Conservation (phyloP, 139 green algal genomes). For the Chlamydomonas incerta region DNA sequence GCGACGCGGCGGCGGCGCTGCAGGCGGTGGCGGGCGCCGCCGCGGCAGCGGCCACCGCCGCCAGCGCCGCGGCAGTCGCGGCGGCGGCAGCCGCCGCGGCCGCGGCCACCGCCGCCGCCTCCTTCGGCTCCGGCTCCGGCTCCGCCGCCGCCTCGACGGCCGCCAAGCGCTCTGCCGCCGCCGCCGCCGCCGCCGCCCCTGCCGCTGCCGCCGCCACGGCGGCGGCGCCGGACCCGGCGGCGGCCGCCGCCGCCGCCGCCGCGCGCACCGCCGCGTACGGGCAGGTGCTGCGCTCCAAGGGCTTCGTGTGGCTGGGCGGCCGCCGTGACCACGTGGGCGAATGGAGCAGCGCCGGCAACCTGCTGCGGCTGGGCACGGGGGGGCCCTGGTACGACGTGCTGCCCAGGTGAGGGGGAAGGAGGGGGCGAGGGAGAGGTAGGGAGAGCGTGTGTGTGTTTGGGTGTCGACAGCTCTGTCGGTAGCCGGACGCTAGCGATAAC, state of each 20-base stretch:
- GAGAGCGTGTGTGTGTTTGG: not conserved
- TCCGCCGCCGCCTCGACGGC: not conserved
- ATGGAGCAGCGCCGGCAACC: constrained; percentile 75
- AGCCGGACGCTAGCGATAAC: too few relatives aligned
- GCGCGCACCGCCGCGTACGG: not conserved
- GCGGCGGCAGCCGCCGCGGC: not conserved
- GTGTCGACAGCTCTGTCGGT: too few relatives aligned
- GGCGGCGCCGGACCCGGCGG: not conserved
- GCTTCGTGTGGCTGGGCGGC: constrained; percentile 79
- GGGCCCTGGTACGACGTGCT: constrained; percentile 81
- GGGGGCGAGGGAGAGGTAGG: too few relatives aligned
- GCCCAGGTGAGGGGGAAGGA: constrained; percentile 32
- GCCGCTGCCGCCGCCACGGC: not conserved
- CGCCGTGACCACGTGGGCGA: constrained; percentile 70
- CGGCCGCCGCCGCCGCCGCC: not conserved
- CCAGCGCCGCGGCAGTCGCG: not conserved
- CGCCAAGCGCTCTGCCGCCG: not conserved
- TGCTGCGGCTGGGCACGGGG: constrained; percentile 72
- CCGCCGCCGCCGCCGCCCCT: not conserved
- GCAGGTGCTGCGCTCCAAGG: constrained; percentile 79
- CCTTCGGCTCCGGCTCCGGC: not conserved
- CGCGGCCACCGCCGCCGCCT: not conserved
- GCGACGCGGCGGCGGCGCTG: not conserved
- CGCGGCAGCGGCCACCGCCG: not conserved
- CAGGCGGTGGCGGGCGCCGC: not conserved